Base-by-base conservation (phyloP, 23 red algal species). In the Gracilaria vermiculophylla region DNA sequence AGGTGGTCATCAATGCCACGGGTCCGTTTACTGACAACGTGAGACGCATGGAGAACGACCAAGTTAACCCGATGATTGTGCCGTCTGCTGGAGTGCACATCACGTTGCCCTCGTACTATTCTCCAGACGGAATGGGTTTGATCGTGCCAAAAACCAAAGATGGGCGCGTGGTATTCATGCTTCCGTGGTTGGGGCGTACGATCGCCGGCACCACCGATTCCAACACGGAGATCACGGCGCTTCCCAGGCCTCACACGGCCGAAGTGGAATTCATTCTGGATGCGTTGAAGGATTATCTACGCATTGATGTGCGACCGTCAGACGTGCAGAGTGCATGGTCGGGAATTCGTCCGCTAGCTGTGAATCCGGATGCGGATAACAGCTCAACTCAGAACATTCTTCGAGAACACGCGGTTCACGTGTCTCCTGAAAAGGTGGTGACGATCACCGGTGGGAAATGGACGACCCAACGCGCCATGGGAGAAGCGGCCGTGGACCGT, bases 61-160 rank as follows among this genome's bases (percentile, higher is more conserved):
- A 56, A 1, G 79, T 53, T 7, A 81, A 82, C 29, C 35, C 78
- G 2, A 94, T 98, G 83, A 98, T 94, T 34, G 86, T 83, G 14
- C 91, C 91, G 11, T 87, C 79, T 4, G 88, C 91, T 21, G 95
- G 91, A 17, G 91, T 94, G 27, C 91, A 98, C 83, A 62, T 98
- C 71, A 94, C 96, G 8, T 82, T 98, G 47, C 92, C 96, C n/a
- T 65, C 57, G 25, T 98, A 98, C 77, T 98, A 98, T 64, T 98
- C 96, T 31, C 91, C 96, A 5, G 91, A 94, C 31, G 95, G 95
- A 16, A 94, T 97, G 95, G 95, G 95, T 0, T 50, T 97, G 27
- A 97, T 97, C 55, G 95, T 97, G 23, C 95, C 95, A 32, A 97
- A 97, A 36, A 97, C 95, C 20, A 91, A 92, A 37, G 95, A 98